Conservation (phyloP, 148 eudicot genomes). For the Pouteria glomerata region DNA sequence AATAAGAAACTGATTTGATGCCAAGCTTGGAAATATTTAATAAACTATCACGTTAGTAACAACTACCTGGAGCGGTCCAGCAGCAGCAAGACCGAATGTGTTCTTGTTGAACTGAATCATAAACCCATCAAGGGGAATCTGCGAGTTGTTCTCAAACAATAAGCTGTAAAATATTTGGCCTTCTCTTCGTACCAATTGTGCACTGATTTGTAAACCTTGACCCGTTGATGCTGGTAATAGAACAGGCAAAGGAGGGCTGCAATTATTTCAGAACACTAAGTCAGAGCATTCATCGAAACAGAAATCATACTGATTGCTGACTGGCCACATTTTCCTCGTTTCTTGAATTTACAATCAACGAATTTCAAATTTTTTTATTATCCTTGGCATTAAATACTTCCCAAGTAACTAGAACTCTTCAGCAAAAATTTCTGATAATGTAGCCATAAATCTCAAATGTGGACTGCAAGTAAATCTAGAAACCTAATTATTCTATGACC, state of each 20-base stretch:
- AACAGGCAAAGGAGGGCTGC: constrained; percentile 90
- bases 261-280: constrained; percentile 16
- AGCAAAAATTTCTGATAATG: neutral
- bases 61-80: constrained; percentile 79
- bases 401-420: neutral
- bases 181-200: constrained; percentile 75
- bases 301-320: neutral
- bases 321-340: neutral
- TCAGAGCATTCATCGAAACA: constrained; percentile 6
- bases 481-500: neutral
- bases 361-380: neutral
- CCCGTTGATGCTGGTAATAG: constrained; percentile 71
- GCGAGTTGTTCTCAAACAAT: constrained; percentile 78
- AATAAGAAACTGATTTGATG: constrained; percentile 1
- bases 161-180: constrained; percentile 87
- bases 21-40: neutral
- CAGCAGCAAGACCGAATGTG: constrained; percentile 90
- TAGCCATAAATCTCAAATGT: neutral
- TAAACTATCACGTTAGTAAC: neutral
- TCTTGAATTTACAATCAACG: neutral
- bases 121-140: constrained; percentile 73
- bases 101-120: constrained; percentile 98
- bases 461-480: neutral
- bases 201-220: constrained; percentile 93
- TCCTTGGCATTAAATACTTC: neutral